Conservation (phyloP, 2,329 filamentous ascomycete species). For the Conoideocrella luteorostrata region DNA sequence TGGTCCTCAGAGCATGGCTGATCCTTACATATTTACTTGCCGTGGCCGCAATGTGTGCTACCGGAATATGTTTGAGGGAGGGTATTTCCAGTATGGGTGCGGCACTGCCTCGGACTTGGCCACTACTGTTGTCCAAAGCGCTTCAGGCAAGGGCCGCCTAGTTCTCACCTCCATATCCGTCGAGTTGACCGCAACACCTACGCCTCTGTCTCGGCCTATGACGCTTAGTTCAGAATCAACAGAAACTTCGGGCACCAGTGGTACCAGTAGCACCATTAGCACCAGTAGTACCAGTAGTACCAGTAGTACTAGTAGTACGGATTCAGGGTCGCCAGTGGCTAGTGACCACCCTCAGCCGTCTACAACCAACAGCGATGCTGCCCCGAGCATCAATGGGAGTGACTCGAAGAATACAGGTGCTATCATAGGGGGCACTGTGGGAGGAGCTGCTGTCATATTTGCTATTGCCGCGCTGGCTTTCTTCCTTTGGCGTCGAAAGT, state of each 20-base stretch:
- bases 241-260: conserved; percentile 7
- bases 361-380: conserved; percentile 15
- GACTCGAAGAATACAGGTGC: conserved; percentile 34
- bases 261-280: background rate
- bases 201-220: conserved; percentile 33
- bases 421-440: conserved; percentile 48
- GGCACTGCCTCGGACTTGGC: conserved; percentile 41
- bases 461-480: conserved; percentile 35
- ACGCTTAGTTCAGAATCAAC: conserved; percentile 27
- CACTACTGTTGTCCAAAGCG: conserved; percentile 41
- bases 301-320: background rate
- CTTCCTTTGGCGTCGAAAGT: conserved; percentile 35
- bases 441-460: conserved; percentile 41
- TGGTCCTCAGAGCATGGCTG: conserved; percentile 40
- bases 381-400: conserved; percentile 22
- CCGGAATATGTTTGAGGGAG: conserved; percentile 47
- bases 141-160: conserved; percentile 31
- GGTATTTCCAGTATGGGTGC: conserved; percentile 52
- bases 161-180: conserved; percentile 33
- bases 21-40: conserved; percentile 54
- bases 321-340: background rate
- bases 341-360: conserved; percentile 10
- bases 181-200: conserved; percentile 32
- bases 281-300: conserved; percentile 4
- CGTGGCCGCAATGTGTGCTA: conserved; percentile 46